A percentile compares a stretch with the other conserved stretches of the same genome.
phyloP scores from a whole-genome alignment of 345 rosid genomes.

The Hibiscus tridactylites region DNA sequence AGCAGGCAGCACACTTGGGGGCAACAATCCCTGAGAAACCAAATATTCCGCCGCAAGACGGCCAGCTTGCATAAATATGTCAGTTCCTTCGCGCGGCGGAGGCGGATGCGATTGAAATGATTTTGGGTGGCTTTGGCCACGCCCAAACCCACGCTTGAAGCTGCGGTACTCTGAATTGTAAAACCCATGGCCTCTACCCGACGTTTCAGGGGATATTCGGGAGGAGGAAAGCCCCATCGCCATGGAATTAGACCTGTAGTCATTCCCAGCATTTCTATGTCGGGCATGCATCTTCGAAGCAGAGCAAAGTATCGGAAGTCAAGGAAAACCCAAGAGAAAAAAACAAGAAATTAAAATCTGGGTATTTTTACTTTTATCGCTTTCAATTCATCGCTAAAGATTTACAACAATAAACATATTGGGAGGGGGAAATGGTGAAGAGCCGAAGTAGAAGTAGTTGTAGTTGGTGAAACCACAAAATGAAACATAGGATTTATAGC shows the following conservation, averaged over 20 bases:
- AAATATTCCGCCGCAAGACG: conserved; percentile 89
- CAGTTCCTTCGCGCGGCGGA: conserved; percentile 40
- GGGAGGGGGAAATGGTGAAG: not conserved
- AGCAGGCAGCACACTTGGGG: conserved; percentile 47
- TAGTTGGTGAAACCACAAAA: not conserved
- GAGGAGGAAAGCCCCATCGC: conserved; percentile 59
- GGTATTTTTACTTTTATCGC: not conserved
- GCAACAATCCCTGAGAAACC: conserved; percentile 69
- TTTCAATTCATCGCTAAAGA: not conserved
- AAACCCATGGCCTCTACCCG: conserved; percentile 71
- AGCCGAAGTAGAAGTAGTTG: not conserved
- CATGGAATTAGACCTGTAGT: conserved; percentile 63
- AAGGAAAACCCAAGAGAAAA: not conserved
- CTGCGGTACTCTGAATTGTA: conserved; percentile 64
- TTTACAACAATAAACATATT: not conserved
- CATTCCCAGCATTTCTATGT: conserved; percentile 87
- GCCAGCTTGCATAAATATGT: conserved; percentile 83
- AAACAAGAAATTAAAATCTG: not conserved
- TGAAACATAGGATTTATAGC: not conserved
- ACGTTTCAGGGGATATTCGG: conserved; percentile 50
- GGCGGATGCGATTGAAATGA: conserved; percentile 49
- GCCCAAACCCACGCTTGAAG: conserved; percentile 73
- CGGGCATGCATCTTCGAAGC: conserved; percentile 64
- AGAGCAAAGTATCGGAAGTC: not conserved
- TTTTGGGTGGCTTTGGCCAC: conserved; percentile 60